Conservation (phyloP, 2,329 filamentous ascomycete species). For the Claviceps lovelessii region DNA sequence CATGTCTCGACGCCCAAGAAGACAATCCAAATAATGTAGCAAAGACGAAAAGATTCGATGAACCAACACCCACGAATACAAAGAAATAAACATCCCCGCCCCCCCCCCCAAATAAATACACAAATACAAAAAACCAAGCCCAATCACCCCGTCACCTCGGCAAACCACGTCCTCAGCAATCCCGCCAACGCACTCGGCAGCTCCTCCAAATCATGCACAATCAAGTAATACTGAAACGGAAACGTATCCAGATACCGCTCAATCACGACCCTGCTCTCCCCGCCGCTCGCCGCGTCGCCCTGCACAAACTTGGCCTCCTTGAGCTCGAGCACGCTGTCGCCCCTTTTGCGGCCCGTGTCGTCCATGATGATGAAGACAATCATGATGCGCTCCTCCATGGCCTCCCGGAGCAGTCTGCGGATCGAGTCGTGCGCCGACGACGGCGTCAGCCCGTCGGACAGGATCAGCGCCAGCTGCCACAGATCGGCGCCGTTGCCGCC, state of each 20-base stretch:
- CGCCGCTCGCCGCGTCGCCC: constrained; percentile 24
- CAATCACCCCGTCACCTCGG: constrained; percentile 41
- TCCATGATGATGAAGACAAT: constrained; percentile 97
- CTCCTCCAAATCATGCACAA: constrained; percentile 84
- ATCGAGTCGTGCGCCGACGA: constrained; percentile 68
- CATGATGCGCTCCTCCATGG: constrained; percentile 90
- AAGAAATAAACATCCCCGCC: neutral
- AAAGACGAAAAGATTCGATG: no score
- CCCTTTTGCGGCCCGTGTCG: constrained; percentile 32
- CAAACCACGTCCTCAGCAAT: constrained; percentile 91
- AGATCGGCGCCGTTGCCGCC: constrained; percentile 48
- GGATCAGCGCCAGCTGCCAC: constrained; percentile 88
- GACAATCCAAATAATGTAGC: no score
- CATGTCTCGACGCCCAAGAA: no score
- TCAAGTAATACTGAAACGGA: constrained; percentile 92
- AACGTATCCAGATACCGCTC: constrained; percentile 90
- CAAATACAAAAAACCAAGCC: neutral
- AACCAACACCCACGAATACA: neutral
- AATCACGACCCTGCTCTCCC: constrained; percentile 59
- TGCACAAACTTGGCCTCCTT: constrained; percentile 72
- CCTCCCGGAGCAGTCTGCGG: constrained; percentile 66
- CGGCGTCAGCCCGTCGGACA: constrained; percentile 88
- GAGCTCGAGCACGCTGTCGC: constrained; percentile 68
- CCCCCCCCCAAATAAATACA: neutral
- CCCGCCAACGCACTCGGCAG: constrained; percentile 77